Evolutionary conservation across 805 yeast species (phyloP).

Genomic region (Candida glaebosa): DNA sequence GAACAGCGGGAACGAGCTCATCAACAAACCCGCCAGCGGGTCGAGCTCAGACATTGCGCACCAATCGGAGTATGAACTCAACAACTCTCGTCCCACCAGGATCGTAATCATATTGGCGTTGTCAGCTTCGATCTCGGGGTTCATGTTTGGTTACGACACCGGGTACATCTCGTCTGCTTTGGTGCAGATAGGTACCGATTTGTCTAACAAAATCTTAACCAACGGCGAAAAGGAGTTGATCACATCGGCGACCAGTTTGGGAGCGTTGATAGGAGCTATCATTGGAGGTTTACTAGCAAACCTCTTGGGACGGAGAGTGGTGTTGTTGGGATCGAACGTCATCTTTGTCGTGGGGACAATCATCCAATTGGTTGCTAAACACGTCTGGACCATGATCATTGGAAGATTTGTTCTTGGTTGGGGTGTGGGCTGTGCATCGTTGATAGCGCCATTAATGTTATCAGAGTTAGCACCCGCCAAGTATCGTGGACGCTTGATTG

Average conservation of each 20-base stretch:
- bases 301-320: slow-evolving; percentile 77
- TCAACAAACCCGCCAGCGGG: not conserved
- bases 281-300: slow-evolving; percentile 84
- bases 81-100: slow-evolving; percentile 47
- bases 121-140: slow-evolving; percentile 87
- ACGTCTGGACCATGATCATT: slow-evolving; percentile 86
- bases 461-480: slow-evolving; percentile 89
- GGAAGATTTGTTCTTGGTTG: slow-evolving; percentile 94
- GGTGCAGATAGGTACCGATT: slow-evolving; percentile 78
- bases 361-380: slow-evolving; percentile 75
- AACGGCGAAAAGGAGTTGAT: slow-evolving; percentile 84
- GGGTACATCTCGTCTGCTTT: slow-evolving; percentile 95
- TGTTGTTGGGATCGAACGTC: slow-evolving; percentile 76
- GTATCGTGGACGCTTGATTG: slow-evolving; percentile 88
- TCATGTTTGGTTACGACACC: slow-evolving; percentile 96
- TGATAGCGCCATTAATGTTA: slow-evolving; percentile 91
- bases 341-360: slow-evolving; percentile 82
- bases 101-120: slow-evolving; percentile 67
- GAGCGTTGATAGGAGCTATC: slow-evolving; percentile 79
- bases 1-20: not conserved
- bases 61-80: slow-evolving; percentile 6
- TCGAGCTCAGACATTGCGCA: not conserved
- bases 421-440: slow-evolving; percentile 94
- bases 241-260: slow-evolving; percentile 92
- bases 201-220: slow-evolving; percentile 54